Conservation (phyloP, 768 basidiomycete genomes). For the Austroboletus eburneus region DNA sequence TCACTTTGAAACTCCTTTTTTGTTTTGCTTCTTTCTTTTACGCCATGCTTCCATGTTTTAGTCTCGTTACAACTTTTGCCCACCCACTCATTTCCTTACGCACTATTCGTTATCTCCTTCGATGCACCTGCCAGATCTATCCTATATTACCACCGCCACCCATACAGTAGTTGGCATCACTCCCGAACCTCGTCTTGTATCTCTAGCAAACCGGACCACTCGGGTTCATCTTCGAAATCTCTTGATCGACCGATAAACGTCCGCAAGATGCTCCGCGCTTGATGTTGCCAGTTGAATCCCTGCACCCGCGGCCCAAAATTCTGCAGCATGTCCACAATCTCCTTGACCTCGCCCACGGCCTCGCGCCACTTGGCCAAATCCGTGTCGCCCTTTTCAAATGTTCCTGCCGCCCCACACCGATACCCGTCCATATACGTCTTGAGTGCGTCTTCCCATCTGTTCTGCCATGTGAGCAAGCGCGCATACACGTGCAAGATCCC, state of each 20-base stretch:
- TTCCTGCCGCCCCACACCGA: conserved; percentile 58
- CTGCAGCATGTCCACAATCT: conserved; percentile 75
- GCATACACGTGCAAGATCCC: conserved; percentile 83
- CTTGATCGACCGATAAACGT: conserved; percentile 84
- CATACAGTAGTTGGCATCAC: conserved; percentile 5
- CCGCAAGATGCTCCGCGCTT: conserved; percentile 81
- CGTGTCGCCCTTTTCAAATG: conserved; percentile 63
- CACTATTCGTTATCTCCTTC: neutral
- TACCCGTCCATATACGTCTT: conserved; percentile 86
- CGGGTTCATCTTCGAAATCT: conserved; percentile 86
- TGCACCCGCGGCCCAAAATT: conserved; percentile 75
- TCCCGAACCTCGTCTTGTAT: conserved; percentile 38
- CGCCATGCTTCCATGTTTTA: conserved; percentile 13
- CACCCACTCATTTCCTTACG: neutral
- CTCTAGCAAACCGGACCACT: conserved; percentile 67
- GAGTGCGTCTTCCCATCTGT: conserved; percentile 69
- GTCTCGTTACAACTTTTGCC: conserved; percentile 3
- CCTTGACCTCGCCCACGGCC: conserved; percentile 75
- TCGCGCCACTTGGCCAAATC: conserved; percentile 68
- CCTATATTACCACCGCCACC: conserved; percentile 18
- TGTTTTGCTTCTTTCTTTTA: conserved; percentile 1
- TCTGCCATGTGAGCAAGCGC: conserved; percentile 71
- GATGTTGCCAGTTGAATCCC: conserved; percentile 72
- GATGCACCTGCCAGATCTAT: conserved; percentile 2
- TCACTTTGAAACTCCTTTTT: conserved; percentile 17